Conservation (phyloP, 176 grass and related monocot genomes). For the Thalia dealbata region DNA sequence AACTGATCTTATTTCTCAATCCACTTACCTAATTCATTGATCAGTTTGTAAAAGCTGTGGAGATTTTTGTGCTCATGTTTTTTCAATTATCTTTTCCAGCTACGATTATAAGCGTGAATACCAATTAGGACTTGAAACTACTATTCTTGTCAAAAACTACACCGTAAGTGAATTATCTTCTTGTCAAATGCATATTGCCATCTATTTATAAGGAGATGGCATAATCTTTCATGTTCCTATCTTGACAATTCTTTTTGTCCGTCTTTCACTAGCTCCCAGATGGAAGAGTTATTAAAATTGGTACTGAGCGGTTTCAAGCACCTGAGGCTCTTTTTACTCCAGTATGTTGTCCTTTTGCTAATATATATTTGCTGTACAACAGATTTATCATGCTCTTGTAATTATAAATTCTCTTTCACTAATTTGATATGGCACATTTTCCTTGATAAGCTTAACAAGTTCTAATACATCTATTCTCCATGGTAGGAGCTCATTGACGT, state of each 20-base stretch:
- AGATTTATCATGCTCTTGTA: no score
- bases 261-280: constrained; percentile 59
- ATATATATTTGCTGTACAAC: not conserved
- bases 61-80: constrained; percentile 1
- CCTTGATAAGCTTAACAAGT: not conserved
- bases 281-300: constrained; percentile 99
- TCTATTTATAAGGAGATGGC: not conserved
- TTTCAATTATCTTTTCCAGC: constrained; percentile 25
- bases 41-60: not conserved
- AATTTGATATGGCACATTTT: not conserved
- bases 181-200: constrained; percentile 4
- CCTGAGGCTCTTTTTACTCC: constrained; percentile 95
- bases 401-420: not conserved
- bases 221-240: not conserved
- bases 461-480: constrained; percentile 12
- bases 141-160: constrained; percentile 97
- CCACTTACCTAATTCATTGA: not conserved
- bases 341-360: constrained; percentile 34
- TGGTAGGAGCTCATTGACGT: constrained; percentile 88
- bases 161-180: constrained; percentile 47
- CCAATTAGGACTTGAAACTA: constrained; percentile 88
- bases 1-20: constrained; percentile 2
- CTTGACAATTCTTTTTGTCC: not conserved
- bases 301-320: constrained; percentile 90
- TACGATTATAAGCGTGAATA: constrained; percentile 98